Percentiles rank a stretch among this genome's conserved stretches.
These are phyloP conservation scores for Vicia faba DNA, from an alignment of 306 rosid genomes.

Conservation along the genomic window DNA sequence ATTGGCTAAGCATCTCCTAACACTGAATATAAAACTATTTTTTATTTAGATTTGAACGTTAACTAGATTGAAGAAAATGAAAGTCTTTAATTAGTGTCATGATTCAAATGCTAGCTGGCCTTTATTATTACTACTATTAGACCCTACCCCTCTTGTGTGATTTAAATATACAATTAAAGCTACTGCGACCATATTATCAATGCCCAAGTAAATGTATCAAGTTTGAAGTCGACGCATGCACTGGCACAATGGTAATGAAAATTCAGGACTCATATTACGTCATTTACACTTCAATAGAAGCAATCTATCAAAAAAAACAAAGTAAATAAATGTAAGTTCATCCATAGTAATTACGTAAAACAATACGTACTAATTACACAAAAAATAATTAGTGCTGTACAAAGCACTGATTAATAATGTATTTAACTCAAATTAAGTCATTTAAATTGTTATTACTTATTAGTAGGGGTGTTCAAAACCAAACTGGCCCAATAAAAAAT, in stretches of 20 bases:
- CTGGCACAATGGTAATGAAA: constrained; percentile 19
- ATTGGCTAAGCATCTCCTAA: too few species aligned
- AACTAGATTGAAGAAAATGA: not conserved
- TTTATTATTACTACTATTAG: not conserved
- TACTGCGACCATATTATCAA: constrained; percentile 36
- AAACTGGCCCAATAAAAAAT: too few species aligned
- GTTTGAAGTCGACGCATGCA: constrained; percentile 26
- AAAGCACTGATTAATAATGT: too few species aligned
- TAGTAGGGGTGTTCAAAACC: too few species aligned
- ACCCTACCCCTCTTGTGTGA: constrained; percentile 11
- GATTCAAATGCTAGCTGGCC: constrained; percentile 36
- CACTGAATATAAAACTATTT: too few species aligned
- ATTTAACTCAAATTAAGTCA: too few species aligned
- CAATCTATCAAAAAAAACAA: not conserved
- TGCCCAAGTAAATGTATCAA: constrained; percentile 33
- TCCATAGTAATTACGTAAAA: too few species aligned
- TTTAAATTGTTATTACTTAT: too few species aligned
- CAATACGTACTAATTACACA: too few species aligned
- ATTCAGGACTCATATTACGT: not conserved
- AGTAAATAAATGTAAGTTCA: not conserved
- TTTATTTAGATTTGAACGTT: too few species aligned
- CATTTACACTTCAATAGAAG: not conserved
- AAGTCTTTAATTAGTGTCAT: not conserved
- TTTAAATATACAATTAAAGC: constrained; percentile 32
- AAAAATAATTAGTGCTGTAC: too few species aligned